Evolutionary conservation across 352 stramenopile genomes (phyloP), one percentile per base, ranked within the genome.

Genomic region (Globisporangium nagaii): DNA sequence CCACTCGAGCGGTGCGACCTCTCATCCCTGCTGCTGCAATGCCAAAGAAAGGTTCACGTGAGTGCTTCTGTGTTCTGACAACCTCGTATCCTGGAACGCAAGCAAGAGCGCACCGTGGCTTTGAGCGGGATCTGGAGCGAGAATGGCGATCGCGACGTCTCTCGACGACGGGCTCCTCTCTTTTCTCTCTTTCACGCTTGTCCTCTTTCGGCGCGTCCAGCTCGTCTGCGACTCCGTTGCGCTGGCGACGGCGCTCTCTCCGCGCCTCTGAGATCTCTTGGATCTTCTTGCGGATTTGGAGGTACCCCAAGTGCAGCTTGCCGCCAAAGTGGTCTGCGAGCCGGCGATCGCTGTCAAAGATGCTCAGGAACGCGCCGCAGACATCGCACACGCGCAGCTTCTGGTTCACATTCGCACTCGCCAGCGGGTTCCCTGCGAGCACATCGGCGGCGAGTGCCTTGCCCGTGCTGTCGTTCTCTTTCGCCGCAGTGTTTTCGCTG

Each of bases 321-420:
- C 89, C 89, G 19, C 83, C 84, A 76, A 93, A 97, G 52, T 97
- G 89, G 42, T 97, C 88, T 1, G 85, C 84, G 11, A 97, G 67
- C 15, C 89, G 80, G 3, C 79, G 79, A 49, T 97, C 89, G 43
- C 84, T 96, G 70, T 97, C 89, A 48, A 92, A 96, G 55, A 96
- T 97, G 55, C 86, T 96, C 24, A 97, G 64, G 60, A 96, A 95
- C 4, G 89, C 87, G 6, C 89, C 89, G 55, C 89, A 97, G 31
- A 97, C 84, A 64, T 96, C 86, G 52, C 89, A 97, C 45, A 97
- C 87, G 19, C 86, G 84, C 11, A 96, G 62, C 58, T 93, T 93
- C 46, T 93, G 78, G 59, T 90, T 88, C 28, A 86, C 79, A 24
- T 78, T 74, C n/a, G 66, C 59, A 10, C 60, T 64, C 4, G 61